Evolutionary conservation across 805 yeast species (phyloP).

Genomic region (Candida ortonii): DNA sequence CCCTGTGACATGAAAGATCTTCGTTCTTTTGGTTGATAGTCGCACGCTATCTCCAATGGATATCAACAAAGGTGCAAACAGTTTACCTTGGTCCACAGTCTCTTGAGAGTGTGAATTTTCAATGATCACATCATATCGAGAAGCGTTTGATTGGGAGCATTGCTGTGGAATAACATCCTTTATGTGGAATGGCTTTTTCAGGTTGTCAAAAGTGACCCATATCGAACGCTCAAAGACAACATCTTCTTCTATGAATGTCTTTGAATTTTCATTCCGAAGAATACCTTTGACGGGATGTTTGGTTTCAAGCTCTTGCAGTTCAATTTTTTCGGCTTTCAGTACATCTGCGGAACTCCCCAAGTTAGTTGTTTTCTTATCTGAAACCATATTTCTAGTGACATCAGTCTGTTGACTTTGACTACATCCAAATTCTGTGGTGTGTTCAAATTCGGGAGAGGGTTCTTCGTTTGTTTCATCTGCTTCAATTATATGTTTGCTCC

Average conservation of each 20-base stretch:
- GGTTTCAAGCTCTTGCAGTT: too few relatives aligned
- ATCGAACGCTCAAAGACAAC: slow-evolving; percentile 12
- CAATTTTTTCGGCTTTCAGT: too few relatives aligned
- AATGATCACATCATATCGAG: slow-evolving; percentile 4
- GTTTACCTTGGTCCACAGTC: slow-evolving; percentile 29
- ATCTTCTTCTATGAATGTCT: slow-evolving; percentile 5
- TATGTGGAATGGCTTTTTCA: slow-evolving; percentile 12
- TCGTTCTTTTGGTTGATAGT: slow-evolving; percentile 28
- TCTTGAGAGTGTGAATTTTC: slow-evolving; percentile 24
- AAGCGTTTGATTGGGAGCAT: neutral
- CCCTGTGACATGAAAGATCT: slow-evolving; percentile 45
- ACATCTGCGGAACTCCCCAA: too few relatives aligned
- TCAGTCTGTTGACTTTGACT: too few relatives aligned
- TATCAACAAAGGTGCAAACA: slow-evolving; percentile 47
- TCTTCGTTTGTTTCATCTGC: too few relatives aligned
- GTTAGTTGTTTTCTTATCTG: too few relatives aligned
- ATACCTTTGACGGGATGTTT: slow-evolving; percentile 6
- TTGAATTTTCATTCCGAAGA: slow-evolving; percentile 6
- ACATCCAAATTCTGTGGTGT: slow-evolving; percentile 8
- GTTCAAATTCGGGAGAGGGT: slow-evolving; percentile 14
- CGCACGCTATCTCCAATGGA: slow-evolving; percentile 54
- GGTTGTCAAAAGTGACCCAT: slow-evolving; percentile 13
- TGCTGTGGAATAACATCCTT: slow-evolving; percentile 6
- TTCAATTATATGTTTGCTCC: too few relatives aligned
- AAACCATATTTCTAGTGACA: too few relatives aligned